phyloP scores from a whole-genome alignment of 2,329 filamentous ascomycete species.

The Verticillium alfalfae region DNA sequence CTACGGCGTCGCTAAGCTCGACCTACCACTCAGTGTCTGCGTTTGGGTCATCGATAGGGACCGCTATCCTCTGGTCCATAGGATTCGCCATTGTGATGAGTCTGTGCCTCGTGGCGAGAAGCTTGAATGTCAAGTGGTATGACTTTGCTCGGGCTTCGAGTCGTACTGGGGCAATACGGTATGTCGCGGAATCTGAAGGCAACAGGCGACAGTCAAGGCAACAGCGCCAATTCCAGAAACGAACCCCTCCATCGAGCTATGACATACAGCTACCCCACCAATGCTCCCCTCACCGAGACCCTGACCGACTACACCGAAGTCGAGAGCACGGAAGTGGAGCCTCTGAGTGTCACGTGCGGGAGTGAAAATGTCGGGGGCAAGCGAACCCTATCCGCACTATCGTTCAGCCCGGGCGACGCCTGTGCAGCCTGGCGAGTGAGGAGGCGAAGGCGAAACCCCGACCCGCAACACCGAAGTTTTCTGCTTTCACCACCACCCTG shows the following conservation, averaged over 20 bases:
- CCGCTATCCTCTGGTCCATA: slow-evolving; percentile 60
- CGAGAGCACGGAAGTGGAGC: neutral
- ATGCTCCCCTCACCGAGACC: neutral
- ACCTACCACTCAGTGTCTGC: slow-evolving; percentile 93
- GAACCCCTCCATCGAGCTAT: neutral
- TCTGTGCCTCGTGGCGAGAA: neutral
- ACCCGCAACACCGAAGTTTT: neutral
- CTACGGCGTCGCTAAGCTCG: slow-evolving; percentile 8
- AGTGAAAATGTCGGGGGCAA: slow-evolving; percentile 15
- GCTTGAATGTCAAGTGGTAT: neutral
- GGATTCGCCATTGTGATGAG: slow-evolving; percentile 51
- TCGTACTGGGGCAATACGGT: too few species aligned
- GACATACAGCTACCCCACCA: neutral
- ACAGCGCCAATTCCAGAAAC: neutral
- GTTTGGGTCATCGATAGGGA: slow-evolving; percentile 91
- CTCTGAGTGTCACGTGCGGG: slow-evolving; percentile 26
- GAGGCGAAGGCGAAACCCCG: neutral
- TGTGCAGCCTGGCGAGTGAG: neutral
- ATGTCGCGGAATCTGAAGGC: neutral
- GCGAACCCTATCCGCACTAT: slow-evolving; percentile 26
- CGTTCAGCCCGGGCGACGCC: neutral
- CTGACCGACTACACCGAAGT: neutral
- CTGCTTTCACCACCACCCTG: slow-evolving; percentile 28
- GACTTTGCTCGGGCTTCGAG: neutral
- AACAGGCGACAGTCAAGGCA: neutral